These are phyloP conservation scores for Ceratobasidium theobromae DNA, from an alignment of 1,284 basidiomycete genomes.

Conservation along the genomic window DNA sequence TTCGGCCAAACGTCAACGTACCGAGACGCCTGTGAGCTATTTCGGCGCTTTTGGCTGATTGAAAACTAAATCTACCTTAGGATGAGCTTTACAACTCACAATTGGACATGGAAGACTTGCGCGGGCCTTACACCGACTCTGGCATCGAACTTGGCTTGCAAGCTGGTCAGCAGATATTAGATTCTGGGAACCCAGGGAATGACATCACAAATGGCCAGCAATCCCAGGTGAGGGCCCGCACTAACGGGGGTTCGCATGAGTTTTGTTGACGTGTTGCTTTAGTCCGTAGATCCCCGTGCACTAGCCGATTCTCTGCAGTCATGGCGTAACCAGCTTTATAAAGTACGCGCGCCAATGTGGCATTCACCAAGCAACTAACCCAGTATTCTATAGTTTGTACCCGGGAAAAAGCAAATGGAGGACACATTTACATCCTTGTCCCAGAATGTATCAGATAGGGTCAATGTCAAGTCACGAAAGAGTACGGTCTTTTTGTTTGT, in stretches of 20 bases:
- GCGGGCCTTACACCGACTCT: slow-evolving; percentile 59
- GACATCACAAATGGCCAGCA: not conserved
- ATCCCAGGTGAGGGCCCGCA: not conserved
- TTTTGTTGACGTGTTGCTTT: not conserved
- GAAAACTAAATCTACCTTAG: not conserved
- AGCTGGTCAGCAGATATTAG: slow-evolving; percentile 14
- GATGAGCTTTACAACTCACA: slow-evolving; percentile 56
- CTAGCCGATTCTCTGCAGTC: not conserved
- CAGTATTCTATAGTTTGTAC: slow-evolving; percentile 51
- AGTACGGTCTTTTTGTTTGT: slow-evolving; percentile 49
- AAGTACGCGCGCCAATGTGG: not conserved
- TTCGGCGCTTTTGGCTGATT: too few species aligned
- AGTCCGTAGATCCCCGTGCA: not conserved
- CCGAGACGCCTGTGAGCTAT: slow-evolving; percentile 34
- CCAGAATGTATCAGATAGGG: slow-evolving; percentile 65
- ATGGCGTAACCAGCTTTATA: slow-evolving; percentile 16
- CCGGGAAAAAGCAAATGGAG: slow-evolving; percentile 66
- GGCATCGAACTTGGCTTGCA: slow-evolving; percentile 85
- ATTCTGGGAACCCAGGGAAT: not conserved
- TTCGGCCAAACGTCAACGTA: slow-evolving; percentile 61
- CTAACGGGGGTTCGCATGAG: not conserved
- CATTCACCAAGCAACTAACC: not conserved
- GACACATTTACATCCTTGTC: slow-evolving; percentile 73
- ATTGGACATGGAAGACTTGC: slow-evolving; percentile 86
- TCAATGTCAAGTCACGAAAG: slow-evolving; percentile 64